phyloP scores from a whole-genome alignment of 371 early-diverging fungal genomes.

The Dichotomocladium elegans region DNA sequence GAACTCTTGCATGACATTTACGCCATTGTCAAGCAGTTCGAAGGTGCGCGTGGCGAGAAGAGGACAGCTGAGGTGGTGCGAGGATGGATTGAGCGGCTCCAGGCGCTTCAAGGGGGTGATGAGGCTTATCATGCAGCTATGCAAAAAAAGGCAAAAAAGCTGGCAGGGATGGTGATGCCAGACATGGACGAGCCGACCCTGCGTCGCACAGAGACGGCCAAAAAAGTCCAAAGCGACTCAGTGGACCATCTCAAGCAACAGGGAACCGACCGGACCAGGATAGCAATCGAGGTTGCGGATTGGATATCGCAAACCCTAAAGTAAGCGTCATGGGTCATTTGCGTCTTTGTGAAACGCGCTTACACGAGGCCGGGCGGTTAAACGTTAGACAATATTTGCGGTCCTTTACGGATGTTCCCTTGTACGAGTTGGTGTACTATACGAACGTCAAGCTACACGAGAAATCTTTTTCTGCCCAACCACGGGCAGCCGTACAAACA shows the following conservation, averaged over 20 bases:
- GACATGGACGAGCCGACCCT: constrained; percentile 18
- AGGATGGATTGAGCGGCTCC: constrained; percentile 12
- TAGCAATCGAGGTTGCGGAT: constrained; percentile 52
- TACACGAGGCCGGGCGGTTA: background rate
- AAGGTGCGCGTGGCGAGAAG: constrained; percentile 2
- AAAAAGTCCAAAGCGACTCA: constrained; percentile 31
- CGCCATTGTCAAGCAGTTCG: background rate
- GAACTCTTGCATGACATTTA: constrained; percentile 4
- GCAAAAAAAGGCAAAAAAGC: constrained; percentile 21
- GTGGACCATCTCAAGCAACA: constrained; percentile 30
- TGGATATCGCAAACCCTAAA: constrained; percentile 29
- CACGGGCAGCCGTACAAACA: constrained; percentile 78
- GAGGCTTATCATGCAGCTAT: constrained; percentile 3
- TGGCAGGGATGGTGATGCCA: constrained; percentile 34
- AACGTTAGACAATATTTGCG: constrained; percentile 39
- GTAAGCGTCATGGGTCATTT: no score
- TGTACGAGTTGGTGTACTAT: constrained; percentile 78
- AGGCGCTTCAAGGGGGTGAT: constrained; percentile 9
- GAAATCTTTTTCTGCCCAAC: constrained; percentile 81
- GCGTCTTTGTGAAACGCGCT: background rate
- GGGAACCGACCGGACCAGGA: constrained; percentile 32
- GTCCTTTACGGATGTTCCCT: constrained; percentile 53
- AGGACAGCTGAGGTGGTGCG: constrained; percentile 4
- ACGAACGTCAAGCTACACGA: constrained; percentile 61
- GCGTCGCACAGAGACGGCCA: constrained; percentile 49